These are phyloP conservation scores for Oryza punctata DNA, from an alignment of 176 grass and related monocot genomes.

Conservation along the genomic window DNA sequence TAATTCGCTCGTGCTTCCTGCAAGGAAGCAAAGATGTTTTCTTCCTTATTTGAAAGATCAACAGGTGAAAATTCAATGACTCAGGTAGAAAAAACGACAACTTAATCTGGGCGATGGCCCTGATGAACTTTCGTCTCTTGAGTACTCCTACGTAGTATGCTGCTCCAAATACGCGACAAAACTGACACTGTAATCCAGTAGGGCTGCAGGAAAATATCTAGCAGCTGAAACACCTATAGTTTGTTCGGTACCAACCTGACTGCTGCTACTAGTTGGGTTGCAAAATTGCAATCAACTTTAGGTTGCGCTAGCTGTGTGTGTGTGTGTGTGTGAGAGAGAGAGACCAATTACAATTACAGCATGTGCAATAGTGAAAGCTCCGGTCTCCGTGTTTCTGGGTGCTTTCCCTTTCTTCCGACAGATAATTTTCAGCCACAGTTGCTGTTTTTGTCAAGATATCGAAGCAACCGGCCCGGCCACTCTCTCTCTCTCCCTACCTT, in stretches of 20 bases:
- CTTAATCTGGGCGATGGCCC: neutral
- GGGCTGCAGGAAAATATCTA: neutral
- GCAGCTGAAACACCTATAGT: neutral
- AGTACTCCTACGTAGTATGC: too few relatives aligned
- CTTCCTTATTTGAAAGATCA: neutral
- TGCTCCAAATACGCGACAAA: neutral
- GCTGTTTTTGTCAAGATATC: neutral
- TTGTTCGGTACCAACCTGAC: neutral
- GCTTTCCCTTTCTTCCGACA: slow-evolving; percentile 19
- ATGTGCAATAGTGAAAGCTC: neutral
- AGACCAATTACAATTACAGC: neutral
- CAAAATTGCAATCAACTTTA: neutral
- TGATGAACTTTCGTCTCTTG: neutral
- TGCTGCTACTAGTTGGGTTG: neutral
- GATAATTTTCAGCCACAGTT: neutral
- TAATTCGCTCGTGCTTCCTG: neutral
- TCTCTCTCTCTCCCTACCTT: neutral
- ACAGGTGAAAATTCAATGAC: neutral
- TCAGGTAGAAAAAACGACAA: neutral
- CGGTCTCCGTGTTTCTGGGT: neutral
- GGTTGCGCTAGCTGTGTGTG: neutral
- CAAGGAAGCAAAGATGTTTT: neutral
- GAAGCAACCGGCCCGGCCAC: neutral
- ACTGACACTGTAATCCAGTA: neutral
- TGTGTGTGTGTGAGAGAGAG: neutral